Evolutionary conservation across 1,139 yeast species (phyloP).

Genomic region (Geotrichum macrosporum): DNA sequence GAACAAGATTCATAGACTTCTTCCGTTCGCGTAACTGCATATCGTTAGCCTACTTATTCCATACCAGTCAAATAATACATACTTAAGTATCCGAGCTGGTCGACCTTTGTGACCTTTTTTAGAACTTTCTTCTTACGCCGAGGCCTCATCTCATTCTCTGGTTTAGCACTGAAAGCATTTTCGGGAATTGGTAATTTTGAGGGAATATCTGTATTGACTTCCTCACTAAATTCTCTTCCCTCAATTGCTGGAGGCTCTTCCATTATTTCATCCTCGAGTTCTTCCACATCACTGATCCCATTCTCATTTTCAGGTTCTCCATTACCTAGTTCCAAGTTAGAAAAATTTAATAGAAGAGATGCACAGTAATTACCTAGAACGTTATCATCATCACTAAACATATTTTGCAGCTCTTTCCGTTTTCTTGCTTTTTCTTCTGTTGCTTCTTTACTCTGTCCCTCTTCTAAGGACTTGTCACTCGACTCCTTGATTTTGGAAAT

Average conservation of each 20-base stretch:
- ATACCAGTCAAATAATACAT: too few species aligned
- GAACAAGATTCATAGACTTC: conserved; percentile 21
- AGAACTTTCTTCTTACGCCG: conserved; percentile 14
- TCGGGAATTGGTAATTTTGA: neutral
- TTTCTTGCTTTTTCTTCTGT: conserved; percentile 11
- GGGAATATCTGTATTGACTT: neutral
- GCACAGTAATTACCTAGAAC: conserved; percentile 8
- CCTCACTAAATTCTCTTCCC: too few species aligned
- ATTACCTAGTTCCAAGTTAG: neutral
- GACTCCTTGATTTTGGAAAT: conserved; percentile 6
- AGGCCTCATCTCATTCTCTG: neutral
- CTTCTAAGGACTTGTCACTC: neutral
- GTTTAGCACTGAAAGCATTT: neutral
- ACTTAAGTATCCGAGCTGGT: conserved; percentile 18
- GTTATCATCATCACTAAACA: conserved; percentile 21
- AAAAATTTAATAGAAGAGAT: neutral
- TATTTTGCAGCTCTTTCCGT: conserved; percentile 15
- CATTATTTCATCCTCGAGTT: conserved; percentile 6
- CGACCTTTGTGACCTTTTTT: conserved; percentile 17
- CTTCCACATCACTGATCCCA: conserved; percentile 13
- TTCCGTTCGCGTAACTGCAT: conserved; percentile 16
- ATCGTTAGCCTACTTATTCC: neutral
- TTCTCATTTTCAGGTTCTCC: conserved; percentile 11
- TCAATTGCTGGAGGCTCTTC: conserved; percentile 11
- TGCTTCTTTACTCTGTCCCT: conserved; percentile 2